These are phyloP conservation scores for Penicillium maclennaniae DNA, from an alignment of 495 filamentous ascomycete species.

Conservation along the genomic window DNA sequence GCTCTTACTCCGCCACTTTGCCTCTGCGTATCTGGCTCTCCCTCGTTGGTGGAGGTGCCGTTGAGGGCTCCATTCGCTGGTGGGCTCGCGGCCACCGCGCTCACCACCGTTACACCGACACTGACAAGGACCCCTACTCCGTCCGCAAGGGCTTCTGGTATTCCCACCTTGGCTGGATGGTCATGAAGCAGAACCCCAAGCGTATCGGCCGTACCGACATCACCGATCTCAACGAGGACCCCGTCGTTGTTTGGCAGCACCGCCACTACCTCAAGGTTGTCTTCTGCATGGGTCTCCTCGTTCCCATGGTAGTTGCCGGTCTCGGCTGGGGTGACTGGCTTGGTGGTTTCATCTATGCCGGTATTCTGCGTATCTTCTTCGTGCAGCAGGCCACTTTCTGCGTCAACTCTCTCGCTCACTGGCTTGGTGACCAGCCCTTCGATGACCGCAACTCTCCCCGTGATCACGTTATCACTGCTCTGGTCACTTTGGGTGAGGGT, in stretches of 20 bases:
- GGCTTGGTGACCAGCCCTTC: slow-evolving; percentile 98
- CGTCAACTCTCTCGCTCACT: slow-evolving; percentile 97
- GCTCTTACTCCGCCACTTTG: slow-evolving; percentile 83
- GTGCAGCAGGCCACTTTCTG: slow-evolving; percentile 99
- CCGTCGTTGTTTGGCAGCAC: slow-evolving; percentile 93
- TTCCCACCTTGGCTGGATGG: slow-evolving; percentile 92
- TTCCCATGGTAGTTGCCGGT: slow-evolving; percentile 81
- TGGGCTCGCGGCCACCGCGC: slow-evolving; percentile 96
- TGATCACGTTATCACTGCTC: slow-evolving; percentile 91
- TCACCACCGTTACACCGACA: slow-evolving; percentile 98
- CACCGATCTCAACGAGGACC: slow-evolving; percentile 90
- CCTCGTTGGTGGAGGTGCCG: slow-evolving; percentile 86
- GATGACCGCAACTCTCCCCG: slow-evolving; percentile 98
- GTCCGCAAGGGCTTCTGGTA: slow-evolving; percentile 97
- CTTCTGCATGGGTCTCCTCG: slow-evolving; percentile 77
- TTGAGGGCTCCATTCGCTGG: slow-evolving; percentile 95
- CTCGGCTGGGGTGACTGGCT: slow-evolving; percentile 85
- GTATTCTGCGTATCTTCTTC: slow-evolving; percentile 95
- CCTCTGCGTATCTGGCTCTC: slow-evolving; percentile 93
- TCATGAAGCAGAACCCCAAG: slow-evolving; percentile 93
- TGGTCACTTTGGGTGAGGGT: slow-evolving; percentile 94
- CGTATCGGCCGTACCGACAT: slow-evolving; percentile 95
- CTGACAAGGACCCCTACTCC: slow-evolving; percentile 97
- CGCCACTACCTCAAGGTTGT: slow-evolving; percentile 88
- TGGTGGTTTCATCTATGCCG: slow-evolving; percentile 91